Base-by-base conservation (phyloP, 495 filamentous ascomycete species). In the Podospora anserina region DNA sequence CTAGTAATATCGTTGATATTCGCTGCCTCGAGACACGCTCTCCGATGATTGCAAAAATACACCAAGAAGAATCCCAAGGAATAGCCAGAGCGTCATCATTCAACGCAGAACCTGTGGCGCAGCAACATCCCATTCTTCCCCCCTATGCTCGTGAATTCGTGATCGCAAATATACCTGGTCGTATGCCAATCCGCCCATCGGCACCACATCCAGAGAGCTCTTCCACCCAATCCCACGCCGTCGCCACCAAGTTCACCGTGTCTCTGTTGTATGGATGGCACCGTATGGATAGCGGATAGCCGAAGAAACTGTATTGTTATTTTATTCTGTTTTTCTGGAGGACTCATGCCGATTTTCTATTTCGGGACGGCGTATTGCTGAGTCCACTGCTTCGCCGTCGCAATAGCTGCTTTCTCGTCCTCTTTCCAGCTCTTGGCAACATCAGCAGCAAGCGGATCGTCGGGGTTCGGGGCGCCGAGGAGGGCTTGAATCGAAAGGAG, bases 341-440 rank as follows among this genome's bases (percentile, higher is more conserved):
- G 32, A 11, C 1, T n/a, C 23, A 4, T 18, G 13, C 2, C 3
- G 27, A 4, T 13, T 23, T 23, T 18, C 66, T 75, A 76, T 65
- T 76, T 68, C 11, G 72, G 72, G 18, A 71, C 65, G 9, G 92
- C 92, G 77, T 92, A 91, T 57, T 87, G 90, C 71, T 85, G 82
- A 15, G 93, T 97, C 93, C 93, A 97, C 73, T 96, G 91, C 71
- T 85, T 90, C 16, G 93, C 93, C 1, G 92, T 97, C 69, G 91
- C 88, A 68, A 96, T 97, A 15, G 95, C 95, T 23, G 91, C 92
- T 57, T 86, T 87, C 81, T 97, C 92, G 74, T 99, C 90, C 70
- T 97, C 92, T 81, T 97, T 97, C 95, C 95, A 99, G 74, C 89
- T 86, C 81, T 98, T 93, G n/a, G 95, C 95, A 30, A 99, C 95